Conservation (phyloP, 305 asterid genomes). For the Fraxinus paxiana region DNA sequence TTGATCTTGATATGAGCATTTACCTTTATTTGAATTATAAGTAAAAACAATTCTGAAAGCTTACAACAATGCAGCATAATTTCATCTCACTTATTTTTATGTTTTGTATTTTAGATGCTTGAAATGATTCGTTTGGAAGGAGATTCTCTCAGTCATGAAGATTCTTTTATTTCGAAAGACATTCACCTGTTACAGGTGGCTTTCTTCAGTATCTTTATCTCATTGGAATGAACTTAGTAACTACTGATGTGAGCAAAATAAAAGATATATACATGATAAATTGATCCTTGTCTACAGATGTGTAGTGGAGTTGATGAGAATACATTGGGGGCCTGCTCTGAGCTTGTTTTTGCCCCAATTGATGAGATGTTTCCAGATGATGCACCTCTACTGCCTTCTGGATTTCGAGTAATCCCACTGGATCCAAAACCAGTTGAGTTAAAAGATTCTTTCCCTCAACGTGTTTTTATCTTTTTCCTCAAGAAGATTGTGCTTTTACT, state of each 20-base stretch:
- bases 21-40: not conserved
- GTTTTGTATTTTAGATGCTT: slow-evolving; percentile 50
- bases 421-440: slow-evolving; percentile 81
- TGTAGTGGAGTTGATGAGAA: slow-evolving; percentile 84
- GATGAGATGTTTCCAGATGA: slow-evolving; percentile 90
- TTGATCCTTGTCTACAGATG: slow-evolving; percentile 42
- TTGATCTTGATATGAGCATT: not conserved
- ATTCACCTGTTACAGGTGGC: slow-evolving; percentile 78
- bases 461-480: not conserved
- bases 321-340: slow-evolving; percentile 74
- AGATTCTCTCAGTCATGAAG: slow-evolving; percentile 65
- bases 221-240: not conserved
- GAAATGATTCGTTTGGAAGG: slow-evolving; percentile 89
- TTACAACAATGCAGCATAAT: not conserved
- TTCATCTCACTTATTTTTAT: not conserved
- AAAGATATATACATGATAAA: not conserved
- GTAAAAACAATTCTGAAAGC: not conserved
- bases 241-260: not conserved
- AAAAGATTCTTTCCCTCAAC: not conserved
- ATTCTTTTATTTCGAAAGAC: slow-evolving; percentile 72
- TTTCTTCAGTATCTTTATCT: not conserved
- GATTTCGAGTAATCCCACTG: slow-evolving; percentile 76
- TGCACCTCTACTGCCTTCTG: slow-evolving; percentile 75
- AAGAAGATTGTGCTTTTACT: not conserved
- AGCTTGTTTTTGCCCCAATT: slow-evolving; percentile 83